Percentiles rank a stretch among this genome's conserved stretches.
These are phyloP conservation scores for Acrodontium crateriforme DNA, from an alignment of 2,329 filamentous ascomycete species.

Conservation along the genomic window DNA sequence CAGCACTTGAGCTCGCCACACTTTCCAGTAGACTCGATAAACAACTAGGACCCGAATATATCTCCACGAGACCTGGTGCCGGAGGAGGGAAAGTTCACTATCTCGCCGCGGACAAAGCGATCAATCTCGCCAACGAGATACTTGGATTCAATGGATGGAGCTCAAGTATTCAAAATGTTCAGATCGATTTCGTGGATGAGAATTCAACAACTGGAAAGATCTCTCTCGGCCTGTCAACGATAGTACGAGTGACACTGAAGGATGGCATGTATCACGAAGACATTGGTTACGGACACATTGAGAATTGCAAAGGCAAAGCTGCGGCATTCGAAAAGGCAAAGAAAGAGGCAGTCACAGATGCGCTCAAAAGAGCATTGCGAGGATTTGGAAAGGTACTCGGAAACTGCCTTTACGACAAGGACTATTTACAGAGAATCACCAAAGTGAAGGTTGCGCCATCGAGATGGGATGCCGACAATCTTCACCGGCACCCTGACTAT, in stretches of 20 bases:
- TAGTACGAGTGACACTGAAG: slow-evolving; percentile 75
- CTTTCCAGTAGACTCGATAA: slow-evolving; percentile 78
- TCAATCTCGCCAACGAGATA: slow-evolving; percentile 84
- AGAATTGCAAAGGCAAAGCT: slow-evolving; percentile 91
- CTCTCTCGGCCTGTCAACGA: slow-evolving; percentile 74
- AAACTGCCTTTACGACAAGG: slow-evolving; percentile 98
- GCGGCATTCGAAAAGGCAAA: slow-evolving; percentile 97
- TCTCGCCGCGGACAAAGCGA: slow-evolving; percentile 90
- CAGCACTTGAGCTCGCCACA: slow-evolving; percentile 78
- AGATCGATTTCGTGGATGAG: slow-evolving; percentile 92
- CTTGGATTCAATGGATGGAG: slow-evolving; percentile 98
- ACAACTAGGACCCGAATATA: slow-evolving; percentile 89
- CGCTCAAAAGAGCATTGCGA: slow-evolving; percentile 72
- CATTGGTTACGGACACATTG: slow-evolving; percentile 89
- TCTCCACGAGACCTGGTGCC: slow-evolving; percentile 72
- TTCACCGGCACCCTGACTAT: slow-evolving; percentile 72
- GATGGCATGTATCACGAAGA: slow-evolving; percentile 98
- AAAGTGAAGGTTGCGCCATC: slow-evolving; percentile 71
- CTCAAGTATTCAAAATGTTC: slow-evolving; percentile 83
- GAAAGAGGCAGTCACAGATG: slow-evolving; percentile 94
- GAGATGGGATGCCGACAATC: slow-evolving; percentile 63
- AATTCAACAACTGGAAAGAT: slow-evolving; percentile 63
- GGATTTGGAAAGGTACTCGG: slow-evolving; percentile 93
- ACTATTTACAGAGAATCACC: slow-evolving; percentile 78
- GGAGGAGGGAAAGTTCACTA: slow-evolving; percentile 83